Percentiles rank a stretch among this genome's conserved stretches.
Conservation (phyloP, 176 grass and related monocot genomes). For the Musa schizocarpa region DNA sequence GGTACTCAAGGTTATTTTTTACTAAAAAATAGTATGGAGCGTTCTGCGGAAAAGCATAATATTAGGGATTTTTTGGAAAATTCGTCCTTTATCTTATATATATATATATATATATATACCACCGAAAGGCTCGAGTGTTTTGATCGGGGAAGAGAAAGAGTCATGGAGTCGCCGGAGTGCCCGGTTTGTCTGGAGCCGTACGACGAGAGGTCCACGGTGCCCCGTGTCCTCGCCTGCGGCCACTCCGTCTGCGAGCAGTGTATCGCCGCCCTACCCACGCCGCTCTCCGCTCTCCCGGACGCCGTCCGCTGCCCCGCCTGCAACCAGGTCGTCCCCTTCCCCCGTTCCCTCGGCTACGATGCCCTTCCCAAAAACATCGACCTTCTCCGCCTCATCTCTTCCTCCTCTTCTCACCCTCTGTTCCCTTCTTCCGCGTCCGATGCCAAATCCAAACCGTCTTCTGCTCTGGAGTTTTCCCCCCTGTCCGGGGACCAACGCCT, state of each 20-base stretch:
- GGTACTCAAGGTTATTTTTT: too few relatives aligned
- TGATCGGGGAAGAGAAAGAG: not conserved
- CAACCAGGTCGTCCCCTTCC: conserved; percentile 67
- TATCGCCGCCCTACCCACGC: conserved; percentile 58
- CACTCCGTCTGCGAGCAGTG: conserved; percentile 70
- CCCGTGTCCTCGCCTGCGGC: conserved; percentile 75
- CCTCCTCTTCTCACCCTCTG: not conserved
- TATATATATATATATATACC: too few relatives aligned
- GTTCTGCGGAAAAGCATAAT: too few relatives aligned
- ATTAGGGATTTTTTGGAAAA: too few relatives aligned
- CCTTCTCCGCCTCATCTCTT: conserved; percentile 46
- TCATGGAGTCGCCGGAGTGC: conserved; percentile 57
- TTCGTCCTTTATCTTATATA: too few relatives aligned
- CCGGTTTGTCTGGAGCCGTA: conserved; percentile 73
- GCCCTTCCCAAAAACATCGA: conserved; percentile 78
- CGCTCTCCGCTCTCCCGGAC: conserved; percentile 26
- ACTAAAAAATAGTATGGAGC: too few relatives aligned
- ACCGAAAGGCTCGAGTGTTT: too few relatives aligned
- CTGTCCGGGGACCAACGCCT: conserved; percentile 20
- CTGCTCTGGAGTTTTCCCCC: conserved; percentile 19
- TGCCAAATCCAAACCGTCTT: not conserved
- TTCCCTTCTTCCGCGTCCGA: not conserved
- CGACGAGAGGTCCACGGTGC: conserved; percentile 32
- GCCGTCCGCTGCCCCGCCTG: conserved; percentile 81
- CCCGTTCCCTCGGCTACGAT: conserved; percentile 43